Percentiles rank a stretch among this genome's conserved stretches.
phyloP scores from a whole-genome alignment of 2,329 filamentous ascomycete genomes.

The Verticillium tricorpus region DNA sequence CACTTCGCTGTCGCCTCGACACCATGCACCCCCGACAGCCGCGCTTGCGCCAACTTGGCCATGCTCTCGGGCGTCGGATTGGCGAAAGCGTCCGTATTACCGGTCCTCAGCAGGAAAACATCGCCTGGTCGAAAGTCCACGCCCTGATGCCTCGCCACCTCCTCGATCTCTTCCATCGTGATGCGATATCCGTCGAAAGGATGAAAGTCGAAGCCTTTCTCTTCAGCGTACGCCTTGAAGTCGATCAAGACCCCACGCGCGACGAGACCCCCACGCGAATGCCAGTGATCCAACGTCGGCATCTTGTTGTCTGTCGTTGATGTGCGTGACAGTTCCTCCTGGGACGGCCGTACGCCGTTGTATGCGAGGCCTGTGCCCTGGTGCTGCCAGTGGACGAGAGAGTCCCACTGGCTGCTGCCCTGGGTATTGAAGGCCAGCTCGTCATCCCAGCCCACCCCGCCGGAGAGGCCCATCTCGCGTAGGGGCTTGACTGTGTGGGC shows the following conservation, averaged over 20 bases:
- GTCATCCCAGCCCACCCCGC: slow-evolving; percentile 36
- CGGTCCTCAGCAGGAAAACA: slow-evolving; percentile 61
- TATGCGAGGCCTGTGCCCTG: slow-evolving; percentile 39
- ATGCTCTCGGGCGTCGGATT: slow-evolving; percentile 31
- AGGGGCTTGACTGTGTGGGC: slow-evolving; percentile 32
- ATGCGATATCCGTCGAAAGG: slow-evolving; percentile 50
- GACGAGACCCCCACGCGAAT: slow-evolving; percentile 44
- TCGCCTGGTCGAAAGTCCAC: slow-evolving; percentile 63
- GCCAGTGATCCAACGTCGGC: slow-evolving; percentile 46
- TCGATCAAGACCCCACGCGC: slow-evolving; percentile 54
- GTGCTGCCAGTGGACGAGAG: slow-evolving; percentile 42
- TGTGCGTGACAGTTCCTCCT: slow-evolving; percentile 22
- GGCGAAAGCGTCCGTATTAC: slow-evolving; percentile 56
- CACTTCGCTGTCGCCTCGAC: slow-evolving; percentile 53
- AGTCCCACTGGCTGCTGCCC: slow-evolving; percentile 52
- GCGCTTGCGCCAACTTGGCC: slow-evolving; percentile 22
- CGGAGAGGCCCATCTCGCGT: slow-evolving; percentile 20
- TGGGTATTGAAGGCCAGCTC: slow-evolving; percentile 53
- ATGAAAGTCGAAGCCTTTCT: slow-evolving; percentile 44
- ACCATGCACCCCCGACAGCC: slow-evolving; percentile 37
- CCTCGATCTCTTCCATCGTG: slow-evolving; percentile 48
- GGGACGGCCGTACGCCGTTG: slow-evolving; percentile 39
- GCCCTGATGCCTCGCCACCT: slow-evolving; percentile 54
- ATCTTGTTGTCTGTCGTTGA: slow-evolving; percentile 19
- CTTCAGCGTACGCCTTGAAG: slow-evolving; percentile 44